phyloP scores from a whole-genome alignment of 2,329 filamentous ascomycete genomes.

The Knufia petricola region DNA sequence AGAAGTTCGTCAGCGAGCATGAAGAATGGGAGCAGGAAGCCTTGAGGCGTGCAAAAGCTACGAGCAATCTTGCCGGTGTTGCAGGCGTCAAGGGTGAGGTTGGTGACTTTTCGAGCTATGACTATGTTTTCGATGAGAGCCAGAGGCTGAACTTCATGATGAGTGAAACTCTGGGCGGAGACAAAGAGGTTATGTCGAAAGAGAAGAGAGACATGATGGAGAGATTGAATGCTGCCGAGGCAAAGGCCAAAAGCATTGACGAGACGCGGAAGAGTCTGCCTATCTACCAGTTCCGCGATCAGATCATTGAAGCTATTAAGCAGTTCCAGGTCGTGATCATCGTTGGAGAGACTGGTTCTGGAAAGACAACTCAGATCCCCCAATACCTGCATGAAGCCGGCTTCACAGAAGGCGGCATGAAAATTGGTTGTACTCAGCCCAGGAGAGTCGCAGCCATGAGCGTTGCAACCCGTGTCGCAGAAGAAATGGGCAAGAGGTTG shows the following conservation, averaged over 20 bases:
- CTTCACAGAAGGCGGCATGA: constrained; percentile 72
- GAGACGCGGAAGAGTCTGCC: constrained; percentile 85
- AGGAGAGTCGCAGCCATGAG: constrained; percentile 95
- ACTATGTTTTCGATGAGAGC: constrained; percentile 83
- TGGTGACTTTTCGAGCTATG: constrained; percentile 73
- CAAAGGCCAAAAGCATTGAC: constrained; percentile 77
- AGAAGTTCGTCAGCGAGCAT: constrained; percentile 84
- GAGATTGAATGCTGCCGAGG: constrained; percentile 79
- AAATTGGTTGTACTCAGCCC: constrained; percentile 88
- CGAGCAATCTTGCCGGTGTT: constrained; percentile 54
- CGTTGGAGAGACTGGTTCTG: constrained; percentile 87
- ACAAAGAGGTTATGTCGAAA: constrained; percentile 60
- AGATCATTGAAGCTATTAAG: constrained; percentile 77
- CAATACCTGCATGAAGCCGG: constrained; percentile 90
- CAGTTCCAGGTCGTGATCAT: constrained; percentile 83
- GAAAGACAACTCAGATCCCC: constrained; percentile 90
- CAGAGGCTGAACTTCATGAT: constrained; percentile 79
- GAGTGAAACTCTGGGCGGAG: constrained; percentile 62
- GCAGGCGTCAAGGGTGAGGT: constrained; percentile 42
- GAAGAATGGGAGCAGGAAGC: constrained; percentile 96
- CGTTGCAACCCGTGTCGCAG: constrained; percentile 88
- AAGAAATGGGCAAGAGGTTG: constrained; percentile 82
- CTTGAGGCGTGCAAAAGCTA: constrained; percentile 73
- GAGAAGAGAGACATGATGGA: constrained; percentile 71
- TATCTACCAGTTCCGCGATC: constrained; percentile 77